Evolutionary conservation across 2,329 filamentous ascomycete species (phyloP), one percentile per base, ranked within the genome.

Genomic region (Fusarium humuli): DNA sequence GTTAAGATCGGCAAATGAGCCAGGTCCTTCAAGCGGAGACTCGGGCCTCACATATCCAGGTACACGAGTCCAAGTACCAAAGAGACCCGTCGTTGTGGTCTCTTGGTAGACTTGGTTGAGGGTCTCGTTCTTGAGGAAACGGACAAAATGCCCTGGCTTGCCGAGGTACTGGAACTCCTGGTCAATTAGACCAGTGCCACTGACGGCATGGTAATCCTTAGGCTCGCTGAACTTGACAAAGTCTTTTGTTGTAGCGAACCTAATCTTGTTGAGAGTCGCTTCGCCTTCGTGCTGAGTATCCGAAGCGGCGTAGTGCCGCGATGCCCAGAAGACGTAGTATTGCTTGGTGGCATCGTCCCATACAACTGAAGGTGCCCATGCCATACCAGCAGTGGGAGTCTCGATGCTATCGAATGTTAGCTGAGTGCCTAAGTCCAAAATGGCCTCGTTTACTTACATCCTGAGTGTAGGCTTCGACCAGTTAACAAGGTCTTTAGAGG

Each of bases 101-200:
- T 87, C 84, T 42, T 83, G 81, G 62, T 83, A 86, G 6, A 87
- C 81, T n/a, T 81, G 80, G 40, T 81, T 81, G 4, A 79, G 80
- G 0, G 82, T 81, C 71, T 86, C 84, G 69, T 86, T 84, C 73
- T 86, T 87, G 54, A 85, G 71, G 75, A 86, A 87, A 8, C 85
- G 81, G 0, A 79, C 81, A 46, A 82, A 87, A 12, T 76, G 67
- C 3, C 76, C 80, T 6, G 77, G 75, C 9, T 75, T 73, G 40
- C 82, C 83, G 0, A 86, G 76, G 22, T 80, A 76, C 30, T 83
- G 79, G 73, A 87, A 82, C 56, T 84, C 81, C 30, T 85, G 81
- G 63, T 87, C 85, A 62, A 87, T 87, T 40, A 87, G 74, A 4
- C 81, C 80, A 6, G 80, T 84, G 18, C 77, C 78, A 3, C 77